phyloP scores from a whole-genome alignment of 371 early-diverging fungal genomes.

The Saksenaea vasiformis region DNA sequence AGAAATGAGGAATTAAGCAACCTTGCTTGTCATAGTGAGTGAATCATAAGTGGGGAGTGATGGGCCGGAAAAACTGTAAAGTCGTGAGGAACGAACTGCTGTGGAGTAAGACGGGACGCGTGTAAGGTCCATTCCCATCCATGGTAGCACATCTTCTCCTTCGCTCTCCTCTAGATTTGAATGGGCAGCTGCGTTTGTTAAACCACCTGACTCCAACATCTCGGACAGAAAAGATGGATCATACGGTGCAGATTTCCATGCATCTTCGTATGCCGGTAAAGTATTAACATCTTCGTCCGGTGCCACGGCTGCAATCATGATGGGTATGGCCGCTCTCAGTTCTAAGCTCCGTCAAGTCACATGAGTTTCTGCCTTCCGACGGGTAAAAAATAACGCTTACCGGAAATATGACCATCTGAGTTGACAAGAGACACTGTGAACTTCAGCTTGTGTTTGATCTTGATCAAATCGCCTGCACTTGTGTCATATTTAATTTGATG shows the following conservation, averaged over 20 bases:
- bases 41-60: conserved; percentile 31
- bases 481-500: conserved; percentile 25
- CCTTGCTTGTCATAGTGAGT: conserved; percentile 6
- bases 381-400: conserved; percentile 20
- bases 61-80: conserved; percentile 30
- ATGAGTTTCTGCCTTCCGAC: neutral
- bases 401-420: conserved; percentile 33
- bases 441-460: conserved; percentile 41
- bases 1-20: neutral
- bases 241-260: conserved; percentile 14
- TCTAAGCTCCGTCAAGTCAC: conserved; percentile 18
- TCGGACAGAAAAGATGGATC: conserved; percentile 20
- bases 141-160: conserved; percentile 32
- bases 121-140: conserved; percentile 41
- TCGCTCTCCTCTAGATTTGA: neutral
- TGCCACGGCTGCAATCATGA: conserved; percentile 27
- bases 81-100: conserved; percentile 21
- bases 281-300: conserved; percentile 18
- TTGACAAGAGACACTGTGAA: conserved; percentile 31
- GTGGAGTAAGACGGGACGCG: conserved; percentile 35
- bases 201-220: conserved; percentile 31
- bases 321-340: conserved; percentile 33
- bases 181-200: conserved; percentile 6
- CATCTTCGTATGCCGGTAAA: conserved; percentile 21
- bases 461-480: conserved; percentile 21